phyloP scores from a whole-genome alignment of 768 basidiomycete species.

The Pleurotus sapidus region DNA sequence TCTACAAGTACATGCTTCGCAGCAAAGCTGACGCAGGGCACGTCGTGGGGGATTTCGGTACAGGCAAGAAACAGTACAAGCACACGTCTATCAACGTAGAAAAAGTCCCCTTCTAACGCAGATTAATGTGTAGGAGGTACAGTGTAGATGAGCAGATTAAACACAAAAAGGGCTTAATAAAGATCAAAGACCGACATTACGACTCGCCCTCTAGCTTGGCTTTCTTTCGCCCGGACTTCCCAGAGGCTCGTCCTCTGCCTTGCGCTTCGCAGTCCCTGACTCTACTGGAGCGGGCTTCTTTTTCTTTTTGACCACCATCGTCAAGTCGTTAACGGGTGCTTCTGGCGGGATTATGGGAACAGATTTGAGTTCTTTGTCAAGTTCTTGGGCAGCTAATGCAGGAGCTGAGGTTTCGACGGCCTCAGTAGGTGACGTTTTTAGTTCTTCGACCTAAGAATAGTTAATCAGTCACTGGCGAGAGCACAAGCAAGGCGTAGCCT shows the following conservation, averaged over 20 bases:
- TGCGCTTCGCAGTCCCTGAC: conserved; percentile 53
- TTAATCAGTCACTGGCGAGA: neutral
- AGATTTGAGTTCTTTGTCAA: conserved; percentile 69
- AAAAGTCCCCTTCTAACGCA: conserved; percentile 42
- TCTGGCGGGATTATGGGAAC: conserved; percentile 29
- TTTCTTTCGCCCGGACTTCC: conserved; percentile 56
- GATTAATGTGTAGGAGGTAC: neutral
- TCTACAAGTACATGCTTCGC: conserved; percentile 93
- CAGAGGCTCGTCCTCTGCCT: conserved; percentile 58
- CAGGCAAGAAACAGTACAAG: conserved; percentile 72
- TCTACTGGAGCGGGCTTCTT: conserved; percentile 45
- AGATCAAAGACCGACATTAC: conserved; percentile 7
- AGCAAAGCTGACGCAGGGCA: conserved; percentile 77
- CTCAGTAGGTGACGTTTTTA: conserved; percentile 78
- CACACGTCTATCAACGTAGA: conserved; percentile 48
- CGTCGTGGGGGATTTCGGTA: conserved; percentile 83
- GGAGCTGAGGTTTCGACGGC: conserved; percentile 54
- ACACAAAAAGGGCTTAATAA: too few relatives aligned
- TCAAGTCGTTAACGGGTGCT: conserved; percentile 74
- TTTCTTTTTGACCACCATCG: conserved; percentile 90
- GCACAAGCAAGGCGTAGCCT: conserved; percentile 5
- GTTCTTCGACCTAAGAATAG: conserved; percentile 76
- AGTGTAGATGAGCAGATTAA: too few relatives aligned
- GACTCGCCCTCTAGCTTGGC: conserved; percentile 45
- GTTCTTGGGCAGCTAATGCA: conserved; percentile 63